Base-by-base conservation (phyloP, 164 flowering plant species). In the Malania oleifera region DNA sequence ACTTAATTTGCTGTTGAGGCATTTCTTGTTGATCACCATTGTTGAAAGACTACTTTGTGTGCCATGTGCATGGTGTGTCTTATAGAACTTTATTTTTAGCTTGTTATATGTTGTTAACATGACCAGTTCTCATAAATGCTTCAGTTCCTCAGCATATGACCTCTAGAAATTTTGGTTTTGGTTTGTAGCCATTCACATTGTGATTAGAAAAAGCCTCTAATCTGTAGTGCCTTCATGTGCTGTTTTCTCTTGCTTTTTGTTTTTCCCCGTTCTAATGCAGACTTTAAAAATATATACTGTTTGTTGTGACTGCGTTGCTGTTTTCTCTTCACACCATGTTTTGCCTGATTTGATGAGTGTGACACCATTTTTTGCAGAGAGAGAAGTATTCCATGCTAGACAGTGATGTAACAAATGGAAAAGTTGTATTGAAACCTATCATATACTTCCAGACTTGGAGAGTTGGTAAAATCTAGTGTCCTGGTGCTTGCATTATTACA, bases 401-500 rank as follows among this genome's bases (percentile, higher is more conserved):
- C 15, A 64, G 56, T 70, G 77, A 72, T 62, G 95, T 83, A 60
- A 56, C 71, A 46, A 77, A 57, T 78, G 86, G 85, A 51, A 87
- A 82, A 64, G 59, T 66, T 60, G 59, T 68, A 2, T 43, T 70
- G 73, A 93, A 83, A 73, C 97, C 98, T 31, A 87, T 90, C 40
- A 78, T 84, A 69, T 62, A 83, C 73, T 90, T 87, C 67, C 96
- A 83, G 52, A 78, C 90, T 22, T 93, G 98, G 98, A 80, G 97
- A 86, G 69, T 84, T 64, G 98, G 98, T 89, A 85, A 27, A 35
- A 1, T 64, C 53, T n/a, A 13, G 55, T 50, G 34, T 62, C 20
- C 22, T 45, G 28, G 17, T 65, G 40, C 49, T 49, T 20, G 1
- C 51, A 52, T 56, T 13, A 20, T 7, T 10, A 12, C 25, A 34